Base-by-base conservation (phyloP, 2,329 filamentous ascomycete species). In the Talaromyces sp. region DNA sequence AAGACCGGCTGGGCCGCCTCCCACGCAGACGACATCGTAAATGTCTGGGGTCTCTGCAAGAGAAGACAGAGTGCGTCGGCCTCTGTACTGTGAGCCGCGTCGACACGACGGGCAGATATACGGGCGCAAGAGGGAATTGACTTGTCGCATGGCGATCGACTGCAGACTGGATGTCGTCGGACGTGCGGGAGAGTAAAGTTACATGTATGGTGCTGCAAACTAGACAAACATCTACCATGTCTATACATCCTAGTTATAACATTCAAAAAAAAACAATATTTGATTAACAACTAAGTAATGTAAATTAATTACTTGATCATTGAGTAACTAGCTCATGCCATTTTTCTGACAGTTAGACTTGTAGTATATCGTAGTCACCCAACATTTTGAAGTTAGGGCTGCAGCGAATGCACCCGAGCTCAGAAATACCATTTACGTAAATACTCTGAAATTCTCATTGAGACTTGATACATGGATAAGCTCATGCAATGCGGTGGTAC, bases 11-110 rank as follows among this genome's bases (percentile, higher is more conserved):
- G 93, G 92, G 5, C 93, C 92, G 64, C 92, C 93, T 64, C 92
- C 92, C 59, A 96, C 89, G 70, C 92, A 95, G 65, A 96, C 91
- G 34, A 96, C 89, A 84, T 96, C 92, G 80, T 95, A 97, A 69
- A 96, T 87, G 66, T 96, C 90, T 10, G 87, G 86, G 57, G 72
- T 69, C 54, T 73, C 63, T 14, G 71, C 69, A 10, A 76, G 34
- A 54, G 71, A 67, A 57, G 68, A 70, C 56, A 77, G 76, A 55
- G 64, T 67, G 58, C 76, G 71, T 44, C 68, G 66, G 16, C 65
- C 61, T 18, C 67, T 63, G 31, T 65, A 66, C 9, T 50, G 47
- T n/a, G 60, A 53, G 36, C 68, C 70, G 57, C 68, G 68, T 33
- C 72, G 69, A 62, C 78, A 80, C 55, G 76, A 76, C 10, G 71